Evolutionary conservation across 257 asterid genomes (phyloP).

Genomic region (Solanum acaule): DNA sequence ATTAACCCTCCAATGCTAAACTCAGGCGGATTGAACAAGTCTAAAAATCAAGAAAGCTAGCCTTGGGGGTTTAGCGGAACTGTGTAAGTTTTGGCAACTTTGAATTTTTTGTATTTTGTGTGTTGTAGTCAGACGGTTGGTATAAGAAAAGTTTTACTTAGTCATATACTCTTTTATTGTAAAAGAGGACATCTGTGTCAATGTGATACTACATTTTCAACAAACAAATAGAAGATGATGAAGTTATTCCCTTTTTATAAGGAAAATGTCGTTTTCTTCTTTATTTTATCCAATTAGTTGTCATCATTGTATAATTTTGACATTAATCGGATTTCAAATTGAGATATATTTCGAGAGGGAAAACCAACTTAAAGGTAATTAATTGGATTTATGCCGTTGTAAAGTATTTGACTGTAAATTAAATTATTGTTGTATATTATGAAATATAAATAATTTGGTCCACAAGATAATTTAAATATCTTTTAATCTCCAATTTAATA

Average conservation of each 20-base stretch:
- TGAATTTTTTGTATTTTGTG: slow-evolving; percentile 3
- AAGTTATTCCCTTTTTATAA: not conserved
- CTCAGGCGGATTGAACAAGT: not conserved
- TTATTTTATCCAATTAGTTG: not conserved
- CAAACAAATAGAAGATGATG: not conserved
- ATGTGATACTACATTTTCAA: not conserved
- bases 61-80: not conserved
- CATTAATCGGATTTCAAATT: not conserved
- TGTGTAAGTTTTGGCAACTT: not conserved
- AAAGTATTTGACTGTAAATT: too few species aligned
- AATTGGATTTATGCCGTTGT: too few species aligned
- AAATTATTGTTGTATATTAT: too few species aligned
- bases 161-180: slow-evolving; percentile 11
- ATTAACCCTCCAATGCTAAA: not conserved
- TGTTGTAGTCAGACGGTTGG: slow-evolving; percentile 15
- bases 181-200: slow-evolving; percentile 11
- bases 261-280: not conserved
- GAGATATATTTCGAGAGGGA: not conserved
- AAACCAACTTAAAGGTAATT: not conserved
- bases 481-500: not conserved
- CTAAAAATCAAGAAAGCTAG: not conserved
- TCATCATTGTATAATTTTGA: not conserved
- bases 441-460: too few species aligned
- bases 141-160: slow-evolving; percentile 2
- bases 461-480: too few species aligned